Evolutionary conservation across 140 eudicot species (phyloP).

Genomic region (Bidens hawaiensis): DNA sequence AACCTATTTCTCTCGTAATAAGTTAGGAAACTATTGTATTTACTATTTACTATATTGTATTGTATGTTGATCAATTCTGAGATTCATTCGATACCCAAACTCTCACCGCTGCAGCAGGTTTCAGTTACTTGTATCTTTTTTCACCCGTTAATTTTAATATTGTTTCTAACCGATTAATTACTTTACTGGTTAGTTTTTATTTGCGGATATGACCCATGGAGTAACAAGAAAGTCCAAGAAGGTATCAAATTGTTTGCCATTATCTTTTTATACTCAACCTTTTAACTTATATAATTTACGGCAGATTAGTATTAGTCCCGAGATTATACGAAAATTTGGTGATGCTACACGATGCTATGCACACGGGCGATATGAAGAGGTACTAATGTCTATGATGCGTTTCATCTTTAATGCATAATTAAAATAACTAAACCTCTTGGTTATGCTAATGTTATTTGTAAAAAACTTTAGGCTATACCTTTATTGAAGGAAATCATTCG

Average conservation of each 20-base stretch:
- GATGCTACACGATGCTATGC: constrained; percentile 79
- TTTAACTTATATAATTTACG: neutral
- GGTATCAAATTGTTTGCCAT: constrained; percentile 25
- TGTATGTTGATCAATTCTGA: no score
- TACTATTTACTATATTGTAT: no score
- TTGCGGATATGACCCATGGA: constrained; percentile 46
- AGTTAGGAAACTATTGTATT: no score
- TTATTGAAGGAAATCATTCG: constrained; percentile 55
- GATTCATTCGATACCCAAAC: no score
- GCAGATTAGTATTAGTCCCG: constrained; percentile 57
- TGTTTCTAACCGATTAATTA: no score
- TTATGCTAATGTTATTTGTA: neutral
- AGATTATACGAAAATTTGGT: constrained; percentile 66
- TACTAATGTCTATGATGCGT: constrained; percentile 26
- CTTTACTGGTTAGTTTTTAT: no score
- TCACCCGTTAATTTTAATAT: no score
- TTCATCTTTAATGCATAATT: neutral
- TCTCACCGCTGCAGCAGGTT: no score
- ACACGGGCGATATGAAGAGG: no score
- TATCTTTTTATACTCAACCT: neutral
- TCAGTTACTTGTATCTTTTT: no score
- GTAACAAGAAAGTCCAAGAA: constrained; percentile 49
- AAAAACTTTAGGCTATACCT: constrained; percentile 54
- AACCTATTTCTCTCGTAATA: no score
- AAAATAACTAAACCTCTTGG: no score